A percentile compares a stretch with the other conserved stretches of the same genome.
phyloP scores from a whole-genome alignment of 352 stramenopile genomes.

The Phytophthora gonapodyides region DNA sequence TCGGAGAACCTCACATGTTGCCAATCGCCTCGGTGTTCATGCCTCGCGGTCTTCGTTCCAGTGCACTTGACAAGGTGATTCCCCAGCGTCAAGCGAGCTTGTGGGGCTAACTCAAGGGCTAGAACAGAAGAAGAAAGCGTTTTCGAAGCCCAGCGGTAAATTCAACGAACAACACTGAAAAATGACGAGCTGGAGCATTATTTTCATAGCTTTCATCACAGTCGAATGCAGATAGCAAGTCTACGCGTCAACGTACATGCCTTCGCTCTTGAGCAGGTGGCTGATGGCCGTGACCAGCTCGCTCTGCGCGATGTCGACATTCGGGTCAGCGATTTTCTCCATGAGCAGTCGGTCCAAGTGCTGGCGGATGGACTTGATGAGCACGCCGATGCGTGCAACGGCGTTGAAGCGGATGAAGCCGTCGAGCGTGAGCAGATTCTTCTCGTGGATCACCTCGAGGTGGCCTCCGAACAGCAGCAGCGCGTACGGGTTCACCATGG shows the following conservation, averaged over 20 bases:
- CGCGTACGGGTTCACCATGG: constrained; percentile 96
- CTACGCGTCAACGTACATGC: constrained; percentile 53
- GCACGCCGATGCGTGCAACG: constrained; percentile 93
- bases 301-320: constrained; percentile 89
- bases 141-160: no score
- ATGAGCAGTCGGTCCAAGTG: constrained; percentile 94
- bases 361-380: constrained; percentile 95
- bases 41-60: constrained; percentile 17
- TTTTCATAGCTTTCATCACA: constrained; percentile 2
- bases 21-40: constrained; percentile 23
- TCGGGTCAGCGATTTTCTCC: constrained; percentile 94
- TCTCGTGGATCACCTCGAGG: constrained; percentile 92
- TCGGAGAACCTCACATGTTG: constrained; percentile 10
- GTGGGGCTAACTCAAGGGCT: no score
- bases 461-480: constrained; percentile 98
- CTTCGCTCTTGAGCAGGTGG: constrained; percentile 79
- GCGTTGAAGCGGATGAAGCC: constrained; percentile 95
- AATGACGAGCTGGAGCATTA: neutral
- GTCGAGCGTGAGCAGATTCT: constrained; percentile 86
- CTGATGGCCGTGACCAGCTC: constrained; percentile 85
- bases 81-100: no score
- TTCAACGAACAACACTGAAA: no score
- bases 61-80: constrained; percentile 14
- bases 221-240: constrained; percentile 1
- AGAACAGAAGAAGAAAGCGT: no score